Conservation (phyloP, 805 yeast genomes). For the Cyberlindnera japonica region DNA sequence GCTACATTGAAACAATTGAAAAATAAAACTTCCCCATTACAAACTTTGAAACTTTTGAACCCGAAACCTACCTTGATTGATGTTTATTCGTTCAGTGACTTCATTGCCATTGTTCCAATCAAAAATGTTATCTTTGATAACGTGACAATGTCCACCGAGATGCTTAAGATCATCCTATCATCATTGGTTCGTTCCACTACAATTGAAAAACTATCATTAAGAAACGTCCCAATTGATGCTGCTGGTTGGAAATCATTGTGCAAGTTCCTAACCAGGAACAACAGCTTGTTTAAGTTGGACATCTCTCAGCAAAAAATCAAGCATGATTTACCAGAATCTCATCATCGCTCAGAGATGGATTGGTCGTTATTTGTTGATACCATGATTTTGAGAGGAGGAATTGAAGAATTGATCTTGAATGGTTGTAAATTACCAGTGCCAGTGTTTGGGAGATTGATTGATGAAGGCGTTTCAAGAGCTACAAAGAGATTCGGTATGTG, state of each 20-base stretch:
- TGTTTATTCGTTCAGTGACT: constrained; percentile 83
- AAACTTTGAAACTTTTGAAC: constrained; percentile 67
- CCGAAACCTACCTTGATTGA: constrained; percentile 91
- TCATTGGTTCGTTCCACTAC: constrained; percentile 64
- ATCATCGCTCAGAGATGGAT: constrained; percentile 71
- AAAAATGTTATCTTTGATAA: constrained; percentile 76
- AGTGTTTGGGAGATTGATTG: constrained; percentile 52
- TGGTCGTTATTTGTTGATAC: constrained; percentile 79
- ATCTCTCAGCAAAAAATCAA: constrained; percentile 58
- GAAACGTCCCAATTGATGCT: constrained; percentile 70
- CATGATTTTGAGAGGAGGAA: constrained; percentile 62
- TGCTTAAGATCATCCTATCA: constrained; percentile 69
- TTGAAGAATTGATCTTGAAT: constrained; percentile 74
- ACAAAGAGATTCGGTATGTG: constrained; percentile 75
- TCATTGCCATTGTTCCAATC: constrained; percentile 80
- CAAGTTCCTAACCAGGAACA: constrained; percentile 65
- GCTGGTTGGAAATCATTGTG: constrained; percentile 80
- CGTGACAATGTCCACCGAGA: constrained; percentile 65
- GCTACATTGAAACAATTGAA: constrained; percentile 80
- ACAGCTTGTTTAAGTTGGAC: constrained; percentile 56
- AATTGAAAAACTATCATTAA: constrained; percentile 67
- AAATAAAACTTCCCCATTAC: constrained; percentile 72
- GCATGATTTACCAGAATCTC: constrained; percentile 30
- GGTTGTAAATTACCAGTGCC: constrained; percentile 68
- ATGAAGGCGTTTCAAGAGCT: constrained; percentile 47